phyloP scores from a whole-genome alignment of 1,284 basidiomycete genomes.

The Meripilus lineatus region DNA sequence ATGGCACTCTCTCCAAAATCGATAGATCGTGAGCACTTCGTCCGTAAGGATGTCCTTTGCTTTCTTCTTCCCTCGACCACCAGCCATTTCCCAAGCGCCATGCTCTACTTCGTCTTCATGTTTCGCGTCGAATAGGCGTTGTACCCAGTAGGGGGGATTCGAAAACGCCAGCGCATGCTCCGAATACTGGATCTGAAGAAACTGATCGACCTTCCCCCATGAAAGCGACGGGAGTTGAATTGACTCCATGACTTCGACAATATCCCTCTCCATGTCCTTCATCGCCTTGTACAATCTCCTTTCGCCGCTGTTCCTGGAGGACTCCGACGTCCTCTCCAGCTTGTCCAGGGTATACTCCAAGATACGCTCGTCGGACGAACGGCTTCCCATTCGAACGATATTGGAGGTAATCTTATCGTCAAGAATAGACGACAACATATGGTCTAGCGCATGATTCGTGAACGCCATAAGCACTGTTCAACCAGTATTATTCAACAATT shows the following conservation, averaged over 20 bases:
- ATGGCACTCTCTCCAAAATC: conserved; percentile 16
- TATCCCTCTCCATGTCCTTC: conserved; percentile 17
- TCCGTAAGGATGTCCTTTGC: conserved; percentile 9
- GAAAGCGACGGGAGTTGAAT: conserved; percentile 19
- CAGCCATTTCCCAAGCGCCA: conserved; percentile 16
- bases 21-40: conserved; percentile 13
- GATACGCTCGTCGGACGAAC: conserved; percentile 55
- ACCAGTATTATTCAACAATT: background rate
- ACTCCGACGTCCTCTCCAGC: conserved; percentile 16
- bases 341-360: conserved; percentile 26
- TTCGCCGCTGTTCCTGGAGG: conserved; percentile 8
- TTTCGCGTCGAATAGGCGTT: conserved; percentile 7
- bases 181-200: conserved; percentile 16
- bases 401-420: conserved; percentile 56
- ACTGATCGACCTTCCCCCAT: conserved; percentile 11
- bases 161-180: conserved; percentile 13
- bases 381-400: conserved; percentile 60
- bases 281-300: conserved; percentile 16
- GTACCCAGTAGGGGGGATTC: conserved; percentile 21
- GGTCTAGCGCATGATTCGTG: conserved; percentile 75
- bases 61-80: conserved; percentile 6
- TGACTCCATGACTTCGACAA: conserved; percentile 15
- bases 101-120: conserved; percentile 14
- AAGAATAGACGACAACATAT: conserved; percentile 57
- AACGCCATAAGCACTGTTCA: conserved; percentile 54